These are phyloP conservation scores for Phalaenopsis hybrid DNA, from an alignment of 116 monocot species.

Conservation along the genomic window DNA sequence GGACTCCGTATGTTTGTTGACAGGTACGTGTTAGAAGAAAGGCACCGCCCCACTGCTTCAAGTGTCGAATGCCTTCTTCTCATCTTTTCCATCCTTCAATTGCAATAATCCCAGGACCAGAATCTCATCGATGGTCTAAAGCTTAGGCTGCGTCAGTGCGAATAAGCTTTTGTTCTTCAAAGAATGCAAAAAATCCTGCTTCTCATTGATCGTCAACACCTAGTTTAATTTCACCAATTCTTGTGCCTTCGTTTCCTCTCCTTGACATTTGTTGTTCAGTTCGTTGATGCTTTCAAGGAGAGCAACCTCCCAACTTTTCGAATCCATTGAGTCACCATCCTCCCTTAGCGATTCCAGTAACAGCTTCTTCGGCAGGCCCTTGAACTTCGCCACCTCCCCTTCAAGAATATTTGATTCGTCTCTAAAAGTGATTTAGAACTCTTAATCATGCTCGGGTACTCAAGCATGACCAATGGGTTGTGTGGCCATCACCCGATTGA, in stretches of 20 bases:
- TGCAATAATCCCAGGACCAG: not conserved
- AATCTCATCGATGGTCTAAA: no score
- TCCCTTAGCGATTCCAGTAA: not conserved
- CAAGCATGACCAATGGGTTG: slow-evolving; percentile 17
- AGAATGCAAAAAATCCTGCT: slow-evolving; percentile 2
- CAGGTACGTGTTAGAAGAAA: no score
- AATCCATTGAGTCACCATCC: not conserved
- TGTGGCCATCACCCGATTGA: slow-evolving; percentile 16
- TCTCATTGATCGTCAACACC: not conserved
- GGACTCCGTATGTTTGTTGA: no score
- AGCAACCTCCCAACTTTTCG: slow-evolving; percentile 18
- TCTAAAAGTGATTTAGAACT: slow-evolving; percentile 29
- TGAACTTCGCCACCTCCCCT: not conserved
- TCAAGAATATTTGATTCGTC: slow-evolving; percentile 20
- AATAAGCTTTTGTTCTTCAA: not conserved
- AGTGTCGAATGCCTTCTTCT: no score
- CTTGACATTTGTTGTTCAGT: not conserved
- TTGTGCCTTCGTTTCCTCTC: not conserved
- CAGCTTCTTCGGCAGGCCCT: not conserved
- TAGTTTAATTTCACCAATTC: no score
- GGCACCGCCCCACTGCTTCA: no score
- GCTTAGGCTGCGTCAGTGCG: not conserved
- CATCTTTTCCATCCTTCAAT: not conserved
- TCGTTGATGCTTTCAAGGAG: slow-evolving; percentile 15
- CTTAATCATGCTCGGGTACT: slow-evolving; percentile 43